Base-by-base conservation (phyloP, 768 basidiomycete genomes). In the Collybia nuda region DNA sequence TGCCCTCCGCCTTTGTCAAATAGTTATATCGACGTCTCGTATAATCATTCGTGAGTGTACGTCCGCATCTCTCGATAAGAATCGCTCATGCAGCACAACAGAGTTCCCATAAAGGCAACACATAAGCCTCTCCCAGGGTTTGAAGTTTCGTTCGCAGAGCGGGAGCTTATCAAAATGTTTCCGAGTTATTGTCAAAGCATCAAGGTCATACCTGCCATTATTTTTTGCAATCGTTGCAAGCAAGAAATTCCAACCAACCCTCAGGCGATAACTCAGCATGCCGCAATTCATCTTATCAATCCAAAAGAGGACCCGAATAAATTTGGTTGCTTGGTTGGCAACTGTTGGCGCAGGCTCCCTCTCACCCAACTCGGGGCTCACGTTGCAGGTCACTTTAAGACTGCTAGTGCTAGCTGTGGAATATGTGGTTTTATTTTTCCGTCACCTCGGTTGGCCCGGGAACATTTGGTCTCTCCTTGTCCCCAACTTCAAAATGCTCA, bases 401-500 rank as follows among this genome's bases (percentile, higher is more conserved):
- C 23, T 7, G 18, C 23, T 14, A 24, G 46, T 23, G 37, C 37
- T n/a, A 47, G 23, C 17, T 47, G 46, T 15, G 46, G 46, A 23
- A 24, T 47, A 15, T 47, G 46, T 14, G 29, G 7, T 14, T 38
- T 26, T 23, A 37, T 22, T 38, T 47, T 47, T n/a, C 36, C 37
- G n/a, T 14, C 15, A 3, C 37, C 21, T 32, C 19, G n/a, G 2
- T 28, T 39, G 22, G 46, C 46, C 11, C 37, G n/a, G 5, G n/a
- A 47, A 2, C 46, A 47, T 47, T 24, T 47, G 9, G 19, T 39
- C 18, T 39, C 17, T 17, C 36, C 46, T 17, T 47, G 46, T 39
- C 15, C 36, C 2, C 6, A 23, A 15, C 46, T 47, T 21, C 22
- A 38, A 19, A 24, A 17, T 18, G 8, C 9, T 26, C 3, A 19